Evolutionary conservation across 108 stramenopile species (phyloP).

Genomic region (Chaetoceros tenuissimus): DNA sequence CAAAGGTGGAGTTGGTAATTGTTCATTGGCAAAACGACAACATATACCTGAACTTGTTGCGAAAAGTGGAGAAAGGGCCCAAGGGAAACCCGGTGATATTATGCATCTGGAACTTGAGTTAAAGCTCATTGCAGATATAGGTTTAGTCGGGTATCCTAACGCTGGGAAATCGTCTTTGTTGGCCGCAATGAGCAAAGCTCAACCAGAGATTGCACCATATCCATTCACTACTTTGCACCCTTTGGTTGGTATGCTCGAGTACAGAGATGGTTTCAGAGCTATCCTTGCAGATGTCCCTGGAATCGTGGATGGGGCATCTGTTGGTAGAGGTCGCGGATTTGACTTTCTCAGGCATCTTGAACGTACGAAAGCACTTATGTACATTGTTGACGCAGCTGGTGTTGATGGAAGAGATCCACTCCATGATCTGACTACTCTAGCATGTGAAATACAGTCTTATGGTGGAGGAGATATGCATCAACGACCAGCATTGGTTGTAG

Average conservation of each 20-base stretch:
- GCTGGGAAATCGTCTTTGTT: slow-evolving; percentile 93
- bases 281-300: slow-evolving; percentile 95
- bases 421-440: slow-evolving; percentile 53
- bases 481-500: slow-evolving; percentile 62
- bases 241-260: slow-evolving; percentile 82
- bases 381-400: slow-evolving; percentile 78
- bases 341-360: slow-evolving; percentile 94
- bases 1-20: slow-evolving; percentile 58
- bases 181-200: slow-evolving; percentile 80
- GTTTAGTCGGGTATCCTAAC: slow-evolving; percentile 98
- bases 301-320: slow-evolving; percentile 91
- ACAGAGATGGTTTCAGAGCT: slow-evolving; percentile 67
- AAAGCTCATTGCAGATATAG: slow-evolving; percentile 94
- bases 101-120: slow-evolving; percentile 84
- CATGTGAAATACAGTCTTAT: slow-evolving; percentile 61
- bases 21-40: slow-evolving; percentile 42
- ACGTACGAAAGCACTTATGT: slow-evolving; percentile 73
- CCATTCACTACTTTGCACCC: slow-evolving; percentile 98
- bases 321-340: slow-evolving; percentile 89
- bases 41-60: slow-evolving; percentile 21
- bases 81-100: slow-evolving; percentile 32
- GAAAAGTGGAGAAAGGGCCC: slow-evolving; percentile 29
- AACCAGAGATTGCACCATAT: slow-evolving; percentile 92
- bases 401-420: slow-evolving; percentile 63
- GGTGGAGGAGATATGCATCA: slow-evolving; percentile 58